Evolutionary conservation across 441 rosid genomes (phyloP), one percentile per base, ranked within the genome.

Genomic region (Pelargonium australe): DNA sequence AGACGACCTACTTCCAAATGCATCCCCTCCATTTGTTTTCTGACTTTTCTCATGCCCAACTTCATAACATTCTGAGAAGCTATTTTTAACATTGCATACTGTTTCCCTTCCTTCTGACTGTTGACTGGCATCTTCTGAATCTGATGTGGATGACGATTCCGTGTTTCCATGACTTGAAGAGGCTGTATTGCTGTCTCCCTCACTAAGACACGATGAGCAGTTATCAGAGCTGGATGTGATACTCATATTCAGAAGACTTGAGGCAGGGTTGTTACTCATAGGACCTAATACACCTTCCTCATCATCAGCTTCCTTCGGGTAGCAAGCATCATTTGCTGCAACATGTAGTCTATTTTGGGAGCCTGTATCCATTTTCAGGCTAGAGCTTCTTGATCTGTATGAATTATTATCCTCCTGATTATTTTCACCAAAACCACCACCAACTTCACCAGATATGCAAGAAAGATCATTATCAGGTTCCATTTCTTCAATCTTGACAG

Each of bases 131-230:
- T 90, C 95, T 80, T 95, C 99, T 44, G 95, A 88, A 78, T 89
- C 97, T 72, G 97, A 89, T 13, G 85, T 79, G 68, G 95, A 85
- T 13, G 95, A 85, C 34, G 95, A 88, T 70, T 85, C 96, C 23
- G 79, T 70, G 73, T 84, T 85, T 72, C 86, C 90, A 62, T 83
- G 81, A 74, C 82, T 86, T 61, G 88, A n/a, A n/a, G n/a, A n/a
- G n/a, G n/a, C n/a, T n/a, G n/a, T n/a, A n/a, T n/a, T n/a, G n/a
- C n/a, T n/a, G n/a, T n/a, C n/a, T n/a, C n/a, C n/a, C n/a, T n/a
- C 96, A 43, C 97, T 89, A 40, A 78, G 83, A 75, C 96, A 92
- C 13, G 92, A 88, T 13, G 96, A 92, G 81, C 90, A 88, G 77
- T 88, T 88, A 71, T 88, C 97, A 66, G 92, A 89, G 77, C 73